These are phyloP conservation scores for Pholiota conissans DNA, from an alignment of 768 basidiomycete genomes.

Conservation along the genomic window DNA sequence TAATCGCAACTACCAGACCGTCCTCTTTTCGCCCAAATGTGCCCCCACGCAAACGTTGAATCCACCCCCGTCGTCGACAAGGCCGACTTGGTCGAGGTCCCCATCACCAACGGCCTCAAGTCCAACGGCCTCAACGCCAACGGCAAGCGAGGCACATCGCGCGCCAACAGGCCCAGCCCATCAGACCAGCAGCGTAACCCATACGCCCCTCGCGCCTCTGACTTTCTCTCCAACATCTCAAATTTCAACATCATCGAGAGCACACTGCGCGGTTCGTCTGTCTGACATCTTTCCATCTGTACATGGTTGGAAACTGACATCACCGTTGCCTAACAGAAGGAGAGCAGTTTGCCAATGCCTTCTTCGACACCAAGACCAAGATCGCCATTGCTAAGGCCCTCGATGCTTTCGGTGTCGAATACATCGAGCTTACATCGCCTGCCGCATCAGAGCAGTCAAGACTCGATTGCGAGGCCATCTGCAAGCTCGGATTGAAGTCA, in stretches of 20 bases:
- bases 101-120: conserved; percentile 45
- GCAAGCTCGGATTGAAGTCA: conserved; percentile 94
- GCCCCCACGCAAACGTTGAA: conserved; percentile 59
- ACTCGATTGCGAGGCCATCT: conserved; percentile 94
- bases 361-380: conserved; percentile 99
- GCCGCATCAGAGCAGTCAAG: conserved; percentile 96
- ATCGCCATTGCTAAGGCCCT: conserved; percentile 98
- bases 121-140: conserved; percentile 32
- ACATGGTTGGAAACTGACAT: conserved; percentile 7
- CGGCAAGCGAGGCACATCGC: conserved; percentile 46
- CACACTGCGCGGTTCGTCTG: conserved; percentile 80
- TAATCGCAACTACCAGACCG: not conserved
- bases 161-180: conserved; percentile 30
- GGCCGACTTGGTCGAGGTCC: conserved; percentile 73
- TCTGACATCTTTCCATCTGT: conserved; percentile 3
- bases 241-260: conserved; percentile 98
- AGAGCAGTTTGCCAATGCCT: conserved; percentile 99
- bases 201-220: conserved; percentile 88
- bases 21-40: conserved; percentile 37
- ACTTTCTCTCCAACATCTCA: conserved; percentile 89
- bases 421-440: conserved; percentile 98
- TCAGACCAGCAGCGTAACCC: conserved; percentile 60
- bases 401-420: conserved; percentile 98
- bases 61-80: conserved; percentile 38
- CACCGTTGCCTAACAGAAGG: conserved; percentile 62